Evolutionary conservation across 164 flowering plant species (phyloP), one percentile per base, ranked within the genome.

Genomic region (Paratinospora sagittata): DNA sequence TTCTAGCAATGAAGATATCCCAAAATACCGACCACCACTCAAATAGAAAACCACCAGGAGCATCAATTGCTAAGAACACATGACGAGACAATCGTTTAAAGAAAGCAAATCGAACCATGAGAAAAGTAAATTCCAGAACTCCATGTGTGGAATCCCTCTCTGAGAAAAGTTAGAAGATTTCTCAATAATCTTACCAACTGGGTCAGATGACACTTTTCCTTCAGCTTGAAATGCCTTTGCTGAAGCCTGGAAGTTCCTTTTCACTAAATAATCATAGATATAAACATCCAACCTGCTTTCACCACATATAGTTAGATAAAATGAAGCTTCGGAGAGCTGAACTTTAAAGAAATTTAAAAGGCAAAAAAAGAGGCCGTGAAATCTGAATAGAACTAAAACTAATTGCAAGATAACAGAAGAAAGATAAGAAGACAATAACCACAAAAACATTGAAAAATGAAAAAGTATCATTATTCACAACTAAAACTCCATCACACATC

Each of bases 1-100:
- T 84, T 74, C 91, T 78, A 34, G 96, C 90, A 70, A 90, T 87
- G 69, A 88, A 90, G 58, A 90, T 84, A 71, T 90, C 96, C 96
- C 96, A 90, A 66, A 90, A 90, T 6, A 90, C 96, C 24, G 96
- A 90, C 96, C 96, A 90, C 96, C 96, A 90, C 71, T 90, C 96
- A 34, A 86, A 87, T 12, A 90, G 87, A 83, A 90, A 90, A 10
- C 96, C 96, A 19, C 91, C 91, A 34, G 96, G 93, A 3, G 96
- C 93, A 81, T 90, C 93, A 58, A 90, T 86, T n/a, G 90, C 96
- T 90, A 87, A 14, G 70, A 70, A 70, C 36, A 37, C 60, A 55
- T 2, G 62, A 62, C 65, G 68, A 27, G 16, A 12, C 24, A 60
- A 70, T 7, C 21, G 27, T 45, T 8, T 67, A 47, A 65, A 61